These are phyloP conservation scores for Euphorbia peplus DNA, from an alignment of 345 rosid species.

Conservation along the genomic window DNA sequence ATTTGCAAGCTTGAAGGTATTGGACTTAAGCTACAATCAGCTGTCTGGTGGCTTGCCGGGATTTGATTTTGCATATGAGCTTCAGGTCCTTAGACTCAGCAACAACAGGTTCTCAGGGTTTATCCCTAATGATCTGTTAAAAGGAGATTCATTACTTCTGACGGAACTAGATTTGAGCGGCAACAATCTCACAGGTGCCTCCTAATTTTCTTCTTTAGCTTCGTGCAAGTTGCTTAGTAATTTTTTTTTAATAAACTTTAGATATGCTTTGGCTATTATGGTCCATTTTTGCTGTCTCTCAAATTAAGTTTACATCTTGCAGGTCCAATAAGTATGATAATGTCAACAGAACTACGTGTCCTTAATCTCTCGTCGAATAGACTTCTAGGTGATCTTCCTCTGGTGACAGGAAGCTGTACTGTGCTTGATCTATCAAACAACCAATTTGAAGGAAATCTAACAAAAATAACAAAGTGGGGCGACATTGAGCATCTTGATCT, in stretches of 20 bases:
- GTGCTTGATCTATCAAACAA: constrained; percentile 88
- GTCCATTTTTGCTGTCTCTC: constrained; percentile 17
- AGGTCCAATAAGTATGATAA: constrained; percentile 72
- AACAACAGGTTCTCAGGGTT: constrained; percentile 81
- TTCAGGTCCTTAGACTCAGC: constrained; percentile 85
- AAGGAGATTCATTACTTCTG: constrained; percentile 84
- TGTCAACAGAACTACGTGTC: constrained; percentile 66
- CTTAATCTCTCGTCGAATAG: constrained; percentile 82
- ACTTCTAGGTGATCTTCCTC: constrained; percentile 81
- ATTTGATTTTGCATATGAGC: constrained; percentile 82
- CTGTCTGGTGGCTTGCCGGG: constrained; percentile 94
- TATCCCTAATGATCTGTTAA: constrained; percentile 75
- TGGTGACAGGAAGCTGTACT: constrained; percentile 73
- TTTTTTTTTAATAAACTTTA: neutral
- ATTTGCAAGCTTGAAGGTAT: constrained; percentile 67
- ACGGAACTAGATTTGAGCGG: constrained; percentile 81
- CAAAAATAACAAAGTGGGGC: constrained; percentile 76
- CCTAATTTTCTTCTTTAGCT: constrained; percentile 14
- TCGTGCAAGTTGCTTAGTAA: neutral
- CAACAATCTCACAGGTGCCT: constrained; percentile 88
- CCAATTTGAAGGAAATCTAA: constrained; percentile 71
- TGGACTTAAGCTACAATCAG: constrained; percentile 91
- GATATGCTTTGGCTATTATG: constrained; percentile 3
- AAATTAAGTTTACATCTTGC: constrained; percentile 32
- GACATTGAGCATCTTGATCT: constrained; percentile 82